Percentiles rank a stretch among this genome's conserved stretches.
These are phyloP conservation scores for Nyssa sinensis DNA, from an alignment of 148 eudicot genomes.

Conservation along the genomic window DNA sequence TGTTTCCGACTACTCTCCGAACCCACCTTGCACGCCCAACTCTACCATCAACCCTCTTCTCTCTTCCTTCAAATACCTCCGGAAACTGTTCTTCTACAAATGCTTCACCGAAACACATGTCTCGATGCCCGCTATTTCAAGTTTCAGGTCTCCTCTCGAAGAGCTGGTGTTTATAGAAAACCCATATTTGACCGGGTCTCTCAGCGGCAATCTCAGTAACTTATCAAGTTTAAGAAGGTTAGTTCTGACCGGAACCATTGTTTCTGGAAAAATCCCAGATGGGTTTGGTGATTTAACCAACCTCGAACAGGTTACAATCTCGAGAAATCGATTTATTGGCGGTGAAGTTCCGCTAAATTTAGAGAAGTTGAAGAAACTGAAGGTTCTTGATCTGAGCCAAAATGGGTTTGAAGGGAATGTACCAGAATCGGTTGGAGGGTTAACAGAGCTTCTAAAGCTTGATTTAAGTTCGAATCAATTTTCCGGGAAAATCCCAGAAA, in stretches of 20 bases:
- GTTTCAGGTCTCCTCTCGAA: conserved; percentile 36
- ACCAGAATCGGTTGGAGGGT: conserved; percentile 51
- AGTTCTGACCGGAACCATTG: conserved; percentile 56
- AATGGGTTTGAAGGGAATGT: conserved; percentile 50
- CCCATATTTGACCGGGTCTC: conserved; percentile 50
- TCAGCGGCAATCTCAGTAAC: conserved; percentile 30
- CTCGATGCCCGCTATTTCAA: conserved; percentile 28
- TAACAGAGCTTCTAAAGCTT: conserved; percentile 45
- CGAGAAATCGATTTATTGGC: conserved; percentile 39
- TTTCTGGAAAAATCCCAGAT: conserved; percentile 53
- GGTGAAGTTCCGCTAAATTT: conserved; percentile 36
- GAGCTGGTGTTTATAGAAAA: conserved; percentile 73
- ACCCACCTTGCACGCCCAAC: conserved; percentile 56
- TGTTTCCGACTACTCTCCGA: conserved; percentile 64
- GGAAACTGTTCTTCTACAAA: conserved; percentile 71
- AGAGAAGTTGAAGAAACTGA: conserved; percentile 39
- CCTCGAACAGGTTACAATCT: conserved; percentile 57
- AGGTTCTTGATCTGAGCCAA: conserved; percentile 59
- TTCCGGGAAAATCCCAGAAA: conserved; percentile 52
- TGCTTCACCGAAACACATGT: conserved; percentile 51
- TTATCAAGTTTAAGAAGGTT: conserved; percentile 46
- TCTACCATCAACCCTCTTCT: conserved; percentile 43
- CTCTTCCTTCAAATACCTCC: conserved; percentile 46
- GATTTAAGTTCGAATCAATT: conserved; percentile 58
- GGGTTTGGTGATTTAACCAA: conserved; percentile 40